Evolutionary conservation across 306 rosid genomes (phyloP).

Genomic region (Lathyrus oleraceus): DNA sequence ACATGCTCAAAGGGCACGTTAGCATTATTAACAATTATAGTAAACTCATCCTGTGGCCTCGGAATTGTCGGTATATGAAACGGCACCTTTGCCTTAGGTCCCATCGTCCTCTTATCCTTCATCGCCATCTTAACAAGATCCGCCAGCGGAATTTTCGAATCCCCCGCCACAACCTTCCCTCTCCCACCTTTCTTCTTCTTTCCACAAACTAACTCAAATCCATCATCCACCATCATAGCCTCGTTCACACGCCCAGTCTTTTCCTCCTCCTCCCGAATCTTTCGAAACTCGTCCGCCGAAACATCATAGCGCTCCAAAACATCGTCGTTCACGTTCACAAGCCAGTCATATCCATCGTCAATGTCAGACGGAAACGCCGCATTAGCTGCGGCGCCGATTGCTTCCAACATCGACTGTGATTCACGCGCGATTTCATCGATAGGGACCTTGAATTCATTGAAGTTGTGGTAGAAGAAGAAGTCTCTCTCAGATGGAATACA

Average conservation of each 20-base stretch:
- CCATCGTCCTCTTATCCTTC: slow-evolving; percentile 53
- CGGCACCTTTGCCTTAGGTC: slow-evolving; percentile 68
- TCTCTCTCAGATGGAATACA: slow-evolving; percentile 65
- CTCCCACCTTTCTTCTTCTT: slow-evolving; percentile 54
- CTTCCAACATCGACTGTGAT: slow-evolving; percentile 66
- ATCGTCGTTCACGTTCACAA: slow-evolving; percentile 73
- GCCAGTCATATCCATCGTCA: slow-evolving; percentile 75
- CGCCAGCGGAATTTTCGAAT: not conserved
- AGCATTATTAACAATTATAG: slow-evolving; percentile 62
- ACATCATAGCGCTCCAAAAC: slow-evolving; percentile 59
- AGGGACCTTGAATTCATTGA: slow-evolving; percentile 66
- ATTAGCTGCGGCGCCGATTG: slow-evolving; percentile 50
- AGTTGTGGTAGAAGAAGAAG: slow-evolving; percentile 66
- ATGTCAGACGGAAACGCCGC: slow-evolving; percentile 51
- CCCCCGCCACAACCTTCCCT: slow-evolving; percentile 23
- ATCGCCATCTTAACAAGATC: slow-evolving; percentile 57
- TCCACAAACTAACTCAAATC: slow-evolving; percentile 69
- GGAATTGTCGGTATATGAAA: slow-evolving; percentile 81
- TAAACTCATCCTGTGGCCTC: slow-evolving; percentile 81
- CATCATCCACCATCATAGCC: slow-evolving; percentile 44
- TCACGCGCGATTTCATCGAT: slow-evolving; percentile 48
- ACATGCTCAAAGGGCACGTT: slow-evolving; percentile 86
- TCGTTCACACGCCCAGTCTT: slow-evolving; percentile 38
- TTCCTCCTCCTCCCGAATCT: slow-evolving; percentile 50
- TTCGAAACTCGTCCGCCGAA: slow-evolving; percentile 64